phyloP scores from a whole-genome alignment of 2,329 filamentous ascomycete genomes.

The Aspergillus sp. region DNA sequence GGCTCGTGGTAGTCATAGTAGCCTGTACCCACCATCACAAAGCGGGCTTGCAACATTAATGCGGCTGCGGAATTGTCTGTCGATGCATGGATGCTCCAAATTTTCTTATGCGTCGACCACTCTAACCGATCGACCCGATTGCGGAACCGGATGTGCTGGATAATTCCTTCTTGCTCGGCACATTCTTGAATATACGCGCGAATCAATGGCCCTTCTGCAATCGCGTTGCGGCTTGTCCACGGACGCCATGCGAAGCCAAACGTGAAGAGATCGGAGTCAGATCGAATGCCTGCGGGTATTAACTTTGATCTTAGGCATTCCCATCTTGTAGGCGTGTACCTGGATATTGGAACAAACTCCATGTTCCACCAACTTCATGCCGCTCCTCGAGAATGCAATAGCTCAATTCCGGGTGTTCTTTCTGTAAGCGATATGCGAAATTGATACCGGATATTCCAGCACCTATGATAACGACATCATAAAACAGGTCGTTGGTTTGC shows the following conservation, averaged over 20 bases:
- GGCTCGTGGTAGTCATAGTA: constrained; percentile 70
- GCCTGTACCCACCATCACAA: constrained; percentile 58
- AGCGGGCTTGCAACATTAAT: constrained; percentile 32
- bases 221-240: constrained; percentile 53
- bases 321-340: constrained; percentile 41
- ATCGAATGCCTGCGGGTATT: constrained; percentile 53
- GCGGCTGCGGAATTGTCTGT: constrained; percentile 23
- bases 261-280: constrained; percentile 57
- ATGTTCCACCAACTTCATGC: constrained; percentile 66
- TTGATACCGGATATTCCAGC: constrained; percentile 72
- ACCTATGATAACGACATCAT: constrained; percentile 62
- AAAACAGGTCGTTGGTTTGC: neutral
- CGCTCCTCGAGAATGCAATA: constrained; percentile 68
- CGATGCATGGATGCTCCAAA: constrained; percentile 48
- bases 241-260: constrained; percentile 66
- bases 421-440: constrained; percentile 64
- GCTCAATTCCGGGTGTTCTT: constrained; percentile 49
- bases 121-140: constrained; percentile 49
- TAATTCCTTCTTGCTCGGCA: constrained; percentile 49
- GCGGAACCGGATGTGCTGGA: constrained; percentile 50
- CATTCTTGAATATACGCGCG: constrained; percentile 51
- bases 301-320: neutral
- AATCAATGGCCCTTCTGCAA: constrained; percentile 52
- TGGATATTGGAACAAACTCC: constrained; percentile 64
- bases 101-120: constrained; percentile 53